Evolutionary conservation across 23 red algal species (phyloP).

Genomic region (Pyropia haitanensis): DNA sequence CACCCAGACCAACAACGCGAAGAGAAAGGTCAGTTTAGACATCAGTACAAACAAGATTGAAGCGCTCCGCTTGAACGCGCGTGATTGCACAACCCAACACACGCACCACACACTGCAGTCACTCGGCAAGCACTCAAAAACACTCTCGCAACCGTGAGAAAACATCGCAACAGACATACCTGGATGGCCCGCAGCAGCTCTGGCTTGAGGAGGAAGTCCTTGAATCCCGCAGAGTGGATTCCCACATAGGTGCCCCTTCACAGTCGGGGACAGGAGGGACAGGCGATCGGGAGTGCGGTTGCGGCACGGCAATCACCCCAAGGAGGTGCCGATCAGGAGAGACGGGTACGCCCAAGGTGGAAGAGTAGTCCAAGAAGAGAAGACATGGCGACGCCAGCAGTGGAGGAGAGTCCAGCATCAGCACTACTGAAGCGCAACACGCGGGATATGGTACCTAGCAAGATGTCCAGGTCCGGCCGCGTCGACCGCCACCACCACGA

Average conservation of each 20-base stretch:
- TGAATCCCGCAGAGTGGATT: slow-evolving; percentile 85
- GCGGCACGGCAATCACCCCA: too few relatives aligned
- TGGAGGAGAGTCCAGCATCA: not conserved
- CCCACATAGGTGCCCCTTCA: slow-evolving; percentile 84
- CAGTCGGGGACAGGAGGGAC: not conserved
- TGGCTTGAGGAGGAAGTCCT: slow-evolving; percentile 79
- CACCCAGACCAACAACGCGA: too few relatives aligned
- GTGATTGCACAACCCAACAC: too few relatives aligned
- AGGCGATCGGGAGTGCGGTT: not conserved
- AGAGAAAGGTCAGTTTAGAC: too few relatives aligned
- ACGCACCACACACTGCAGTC: too few relatives aligned
- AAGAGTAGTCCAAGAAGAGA: too few relatives aligned
- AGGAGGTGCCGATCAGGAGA: too few relatives aligned
- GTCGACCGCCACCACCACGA: slow-evolving; percentile 1
- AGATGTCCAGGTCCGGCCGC: slow-evolving; percentile 8
- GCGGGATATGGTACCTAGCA: not conserved
- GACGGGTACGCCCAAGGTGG: too few relatives aligned
- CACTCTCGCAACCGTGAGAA: not conserved
- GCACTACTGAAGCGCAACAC: slow-evolving; percentile 2
- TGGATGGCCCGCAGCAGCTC: slow-evolving; percentile 94
- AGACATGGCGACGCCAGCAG: too few relatives aligned
- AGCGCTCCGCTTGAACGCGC: too few relatives aligned
- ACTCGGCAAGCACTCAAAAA: too few relatives aligned
- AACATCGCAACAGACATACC: slow-evolving; percentile 3
- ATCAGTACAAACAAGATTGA: too few relatives aligned